phyloP scores from a whole-genome alignment of 805 yeast species.

The Cyberlindnera mrakii region DNA sequence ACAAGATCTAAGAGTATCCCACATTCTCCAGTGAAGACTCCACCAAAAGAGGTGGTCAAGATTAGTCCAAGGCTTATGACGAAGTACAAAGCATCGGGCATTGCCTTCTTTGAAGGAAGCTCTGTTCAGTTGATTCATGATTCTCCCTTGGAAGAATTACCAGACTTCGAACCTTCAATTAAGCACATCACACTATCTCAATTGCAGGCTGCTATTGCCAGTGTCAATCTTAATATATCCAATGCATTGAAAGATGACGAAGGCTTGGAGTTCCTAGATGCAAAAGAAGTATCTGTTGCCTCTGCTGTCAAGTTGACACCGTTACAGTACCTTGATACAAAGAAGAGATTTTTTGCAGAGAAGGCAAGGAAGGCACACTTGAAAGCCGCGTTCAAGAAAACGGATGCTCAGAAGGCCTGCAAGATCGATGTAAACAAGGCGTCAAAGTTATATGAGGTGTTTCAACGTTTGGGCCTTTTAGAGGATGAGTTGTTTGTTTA shows the following conservation, averaged over 20 bases:
- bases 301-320: conserved; percentile 18
- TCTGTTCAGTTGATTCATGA: conserved; percentile 20
- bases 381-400: conserved; percentile 82
- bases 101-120: conserved; percentile 7
- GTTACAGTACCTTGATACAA: conserved; percentile 42
- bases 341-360: conserved; percentile 81
- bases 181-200: conserved; percentile 4
- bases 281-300: conserved; percentile 11
- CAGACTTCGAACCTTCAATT: conserved; percentile 17
- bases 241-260: conserved; percentile 5
- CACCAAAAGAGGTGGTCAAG: neutral
- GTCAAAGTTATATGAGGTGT: conserved; percentile 82
- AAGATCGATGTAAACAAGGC: conserved; percentile 96
- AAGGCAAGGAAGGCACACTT: conserved; percentile 70
- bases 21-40: neutral
- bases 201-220: conserved; percentile 8
- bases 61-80: too few relatives aligned
- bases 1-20: conserved; percentile 12
- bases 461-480: conserved; percentile 89
- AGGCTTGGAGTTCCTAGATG: conserved; percentile 4
- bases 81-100: neutral
- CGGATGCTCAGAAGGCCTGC: conserved; percentile 97
- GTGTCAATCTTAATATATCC: conserved; percentile 7
- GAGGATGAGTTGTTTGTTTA: conserved; percentile 52
- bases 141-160: conserved; percentile 7